These are phyloP conservation scores for Botrytis byssoidea DNA, from an alignment of 2,329 filamentous ascomycete genomes.

Conservation along the genomic window DNA sequence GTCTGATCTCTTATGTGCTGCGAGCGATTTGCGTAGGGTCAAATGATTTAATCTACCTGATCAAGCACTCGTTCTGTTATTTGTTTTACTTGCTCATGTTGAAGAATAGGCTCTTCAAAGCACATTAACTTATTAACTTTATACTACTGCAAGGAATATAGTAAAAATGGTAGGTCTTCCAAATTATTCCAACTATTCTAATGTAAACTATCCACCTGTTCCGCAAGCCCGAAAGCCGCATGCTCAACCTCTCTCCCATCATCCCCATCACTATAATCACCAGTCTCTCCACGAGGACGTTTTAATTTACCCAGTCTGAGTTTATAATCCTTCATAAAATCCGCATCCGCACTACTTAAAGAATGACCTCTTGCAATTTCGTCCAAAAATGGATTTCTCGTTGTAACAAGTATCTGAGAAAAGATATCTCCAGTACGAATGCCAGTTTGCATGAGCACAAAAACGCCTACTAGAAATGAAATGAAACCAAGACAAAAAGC, in stretches of 20 bases:
- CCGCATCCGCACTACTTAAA: neutral
- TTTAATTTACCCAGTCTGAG: neutral
- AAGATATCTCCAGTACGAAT: neutral
- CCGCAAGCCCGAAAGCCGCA: neutral
- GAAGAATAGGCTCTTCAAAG: neutral
- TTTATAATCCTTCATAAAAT: neutral
- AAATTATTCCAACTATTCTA: neutral
- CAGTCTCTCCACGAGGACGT: too few relatives aligned
- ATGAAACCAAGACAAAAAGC: neutral
- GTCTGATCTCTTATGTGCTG: neutral
- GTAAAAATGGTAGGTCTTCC: neutral
- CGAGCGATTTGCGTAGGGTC: neutral
- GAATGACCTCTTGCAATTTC: neutral
- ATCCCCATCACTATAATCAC: neutral
- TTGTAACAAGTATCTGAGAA: neutral
- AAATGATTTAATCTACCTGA: neutral
- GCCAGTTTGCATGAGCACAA: neutral
- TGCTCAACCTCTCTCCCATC: neutral
- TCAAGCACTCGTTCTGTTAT: neutral
- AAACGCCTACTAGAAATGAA: neutral
- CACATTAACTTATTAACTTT: neutral
- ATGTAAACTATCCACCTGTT: neutral
- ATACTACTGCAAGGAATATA: neutral
- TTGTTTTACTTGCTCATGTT: neutral
- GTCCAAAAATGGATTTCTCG: neutral